A percentile compares a stretch with the other conserved stretches of the same genome.
phyloP scores from a whole-genome alignment of 1,139 yeast genomes.

The Candida gigantensis region DNA sequence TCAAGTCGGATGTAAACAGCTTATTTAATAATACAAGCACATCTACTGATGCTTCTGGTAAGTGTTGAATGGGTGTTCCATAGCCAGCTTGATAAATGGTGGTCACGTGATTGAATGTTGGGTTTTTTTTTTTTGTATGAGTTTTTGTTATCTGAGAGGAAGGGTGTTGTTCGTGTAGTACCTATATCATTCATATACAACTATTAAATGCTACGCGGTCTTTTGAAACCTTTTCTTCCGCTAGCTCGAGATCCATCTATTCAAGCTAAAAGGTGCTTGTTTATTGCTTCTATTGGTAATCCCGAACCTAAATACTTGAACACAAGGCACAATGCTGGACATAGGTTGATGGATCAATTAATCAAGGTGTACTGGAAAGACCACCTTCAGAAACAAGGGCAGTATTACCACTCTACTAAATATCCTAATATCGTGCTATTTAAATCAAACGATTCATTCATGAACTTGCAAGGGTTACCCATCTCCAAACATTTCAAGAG shows the following conservation, averaged over 20 bases:
- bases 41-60: background rate
- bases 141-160: too few species aligned
- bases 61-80: too few species aligned
- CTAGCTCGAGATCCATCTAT: constrained; percentile 1
- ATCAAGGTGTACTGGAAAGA: constrained; percentile 26
- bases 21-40: constrained; percentile 1
- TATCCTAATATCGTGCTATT: constrained; percentile 26
- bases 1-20: background rate
- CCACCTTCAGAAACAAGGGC: constrained; percentile 12
- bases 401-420: constrained; percentile 21
- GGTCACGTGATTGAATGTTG: too few species aligned
- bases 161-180: too few species aligned
- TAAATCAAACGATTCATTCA: constrained; percentile 53
- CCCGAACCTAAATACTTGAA: constrained; percentile 63
- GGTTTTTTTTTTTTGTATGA: too few species aligned
- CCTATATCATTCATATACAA: too few species aligned
- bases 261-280: constrained; percentile 9
- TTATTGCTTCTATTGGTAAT: constrained; percentile 70
- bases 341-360: constrained; percentile 45
- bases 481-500: constrained; percentile 49
- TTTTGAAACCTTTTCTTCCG: constrained; percentile 6
- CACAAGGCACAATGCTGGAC: constrained; percentile 83
- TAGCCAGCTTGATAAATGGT: too few species aligned
- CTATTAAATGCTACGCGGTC: constrained; percentile 2
- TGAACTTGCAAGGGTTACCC: constrained; percentile 69